Evolutionary conservation across 140 eudicot genomes (phyloP), one percentile per base, ranked within the genome.

Genomic region (Oenanthe javanica): DNA sequence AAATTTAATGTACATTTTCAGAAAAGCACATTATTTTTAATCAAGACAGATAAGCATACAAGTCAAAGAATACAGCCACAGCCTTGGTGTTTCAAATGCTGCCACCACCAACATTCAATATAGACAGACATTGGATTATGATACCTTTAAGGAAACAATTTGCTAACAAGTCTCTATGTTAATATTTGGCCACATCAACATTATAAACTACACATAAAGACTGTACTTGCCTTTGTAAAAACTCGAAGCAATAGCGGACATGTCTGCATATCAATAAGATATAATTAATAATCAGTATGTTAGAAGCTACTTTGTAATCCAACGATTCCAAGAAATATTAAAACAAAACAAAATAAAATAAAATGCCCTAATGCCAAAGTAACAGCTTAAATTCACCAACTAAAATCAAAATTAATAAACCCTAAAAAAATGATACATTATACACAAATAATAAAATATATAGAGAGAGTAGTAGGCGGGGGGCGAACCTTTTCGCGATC

Each of bases 191-290:
- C 69, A 59, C 31, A 23, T n/a, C 5, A 9, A 7, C 69, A n/a
- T 61, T n/a, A 9, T n/a, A 23, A 61, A n/a, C 4, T 21, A 23
- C 38, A 63, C 40, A 10, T n/a, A 45, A 78, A 82, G 50, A 49
- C 51, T 49, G 54, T 40, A 70, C 82, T 73, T 85, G 92, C 98
- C 98, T 94, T 94, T 31, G 97, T 94, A 73, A 94, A 94, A 79
- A 94, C 98, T 23, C 98, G 94, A 81, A 94, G 98, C 84, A 94
- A 85, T 89, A 94, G 82, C 0, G 97, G 98, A 75, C 98, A 92
- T 72, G 98, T 94, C 98, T 94, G 97, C 83, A 81, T 72, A 64
- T 80, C 67, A 83, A 63, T 15, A 59, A 79, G 71, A 72, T 18
- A 55, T 45, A 40, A 72, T 27, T 79, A 54, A 25, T 54, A 5